Percentiles rank a stretch among this genome's conserved stretches.
These are phyloP conservation scores for Salix purpurea DNA, from an alignment of 345 rosid species.

Conservation along the genomic window DNA sequence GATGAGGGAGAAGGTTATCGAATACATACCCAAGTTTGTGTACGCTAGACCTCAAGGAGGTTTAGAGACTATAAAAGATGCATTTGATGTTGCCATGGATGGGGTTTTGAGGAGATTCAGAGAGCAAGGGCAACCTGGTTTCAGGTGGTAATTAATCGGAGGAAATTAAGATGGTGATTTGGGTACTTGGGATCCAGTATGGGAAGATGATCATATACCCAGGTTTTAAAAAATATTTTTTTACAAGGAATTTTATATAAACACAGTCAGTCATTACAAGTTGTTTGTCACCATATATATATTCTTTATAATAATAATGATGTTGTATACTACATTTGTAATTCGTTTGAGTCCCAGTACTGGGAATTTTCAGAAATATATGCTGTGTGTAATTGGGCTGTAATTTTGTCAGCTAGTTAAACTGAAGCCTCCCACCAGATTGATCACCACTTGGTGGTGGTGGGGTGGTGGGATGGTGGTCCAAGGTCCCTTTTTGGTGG, in stretches of 20 bases:
- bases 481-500: not conserved
- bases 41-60: constrained; percentile 64
- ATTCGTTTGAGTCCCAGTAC: not conserved
- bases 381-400: not conserved
- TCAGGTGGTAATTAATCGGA: constrained; percentile 46
- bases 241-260: not conserved
- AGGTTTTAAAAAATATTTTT: not conserved
- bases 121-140: constrained; percentile 60
- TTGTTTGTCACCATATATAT: not conserved
- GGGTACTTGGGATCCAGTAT: not conserved
- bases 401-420: not conserved
- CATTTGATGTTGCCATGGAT: constrained; percentile 87
- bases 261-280: not conserved
- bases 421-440: not conserved
- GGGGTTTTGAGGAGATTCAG: constrained; percentile 72
- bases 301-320: no score
- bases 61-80: constrained; percentile 63
- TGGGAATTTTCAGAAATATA: not conserved
- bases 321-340: not conserved
- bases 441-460: not conserved
- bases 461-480: not conserved
- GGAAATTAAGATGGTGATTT: not conserved
- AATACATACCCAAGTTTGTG: constrained; percentile 60
- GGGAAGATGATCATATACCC: not conserved
- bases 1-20: constrained; percentile 80